Evolutionary conservation across 2,329 filamentous ascomycete species (phyloP), one percentile per base, ranked within the genome.

Genomic region (Pseudocercospora eumusae): DNA sequence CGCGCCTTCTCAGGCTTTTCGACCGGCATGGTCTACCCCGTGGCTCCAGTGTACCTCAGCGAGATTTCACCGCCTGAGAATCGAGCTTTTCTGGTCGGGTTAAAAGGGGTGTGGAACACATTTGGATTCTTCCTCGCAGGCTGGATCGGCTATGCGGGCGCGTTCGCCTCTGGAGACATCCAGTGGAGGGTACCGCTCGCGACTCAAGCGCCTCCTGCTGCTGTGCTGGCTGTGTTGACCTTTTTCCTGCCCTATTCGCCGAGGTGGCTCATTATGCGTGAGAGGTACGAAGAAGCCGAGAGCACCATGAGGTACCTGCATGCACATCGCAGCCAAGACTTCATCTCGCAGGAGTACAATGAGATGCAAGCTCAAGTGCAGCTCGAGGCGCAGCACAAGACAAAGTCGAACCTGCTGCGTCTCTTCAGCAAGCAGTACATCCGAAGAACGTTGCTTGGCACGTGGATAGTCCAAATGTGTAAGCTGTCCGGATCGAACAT

Each of bases 71-170:
- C 73, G 4, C 66, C 68, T 5, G 64, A 70, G 36, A 67, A 70
- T 42, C 63, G 73, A 28, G 73, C 69, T 15, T 69, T 69, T 52
- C 65, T 75, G 8, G 71, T 75, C 15, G 72, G 72, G 23, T 67
- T 73, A 9, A 71, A 75, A 49, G 71, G 69, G 27, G 69, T 71
- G 72, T 54, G 71, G 66, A 47, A 66, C 25, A 69, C 75, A 0
- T 59, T 76, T 6, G 78, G 78, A 4, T 79, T 74, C 54, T 74
- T 77, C 62, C 56, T 69, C 9, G 77, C 76, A 1, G 75, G 75
- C 53, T 80, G 77, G 76, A 74, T 80, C 49, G 78, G 77, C 2
- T 79, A 76, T 59, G 74, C 71, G 2, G 72, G 77, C 8, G 70
- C 71, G 0, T 77, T 73, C 57, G 71, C 71, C 0, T 20, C 61